Conservation (phyloP, 768 basidiomycete genomes). For the Russula lepida region DNA sequence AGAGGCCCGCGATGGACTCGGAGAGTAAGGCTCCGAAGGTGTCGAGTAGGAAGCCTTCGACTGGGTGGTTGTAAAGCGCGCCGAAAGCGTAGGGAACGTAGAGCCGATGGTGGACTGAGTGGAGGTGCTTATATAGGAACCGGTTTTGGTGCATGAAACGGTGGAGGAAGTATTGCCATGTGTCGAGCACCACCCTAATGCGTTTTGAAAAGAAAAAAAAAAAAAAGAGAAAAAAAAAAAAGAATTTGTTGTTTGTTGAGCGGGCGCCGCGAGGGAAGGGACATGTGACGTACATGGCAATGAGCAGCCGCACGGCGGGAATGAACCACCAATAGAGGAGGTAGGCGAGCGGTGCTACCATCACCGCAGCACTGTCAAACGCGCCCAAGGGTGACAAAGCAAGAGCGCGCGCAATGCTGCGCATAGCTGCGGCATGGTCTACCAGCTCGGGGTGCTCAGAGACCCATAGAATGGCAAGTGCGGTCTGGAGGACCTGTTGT, state of each 20-base stretch:
- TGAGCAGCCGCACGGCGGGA: constrained; percentile 60
- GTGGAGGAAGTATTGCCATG: constrained; percentile 97
- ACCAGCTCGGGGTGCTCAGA: constrained; percentile 30
- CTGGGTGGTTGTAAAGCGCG: constrained; percentile 92
- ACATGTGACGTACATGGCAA: constrained; percentile 68
- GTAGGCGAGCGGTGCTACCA: constrained; percentile 38
- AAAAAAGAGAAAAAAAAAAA: not conserved
- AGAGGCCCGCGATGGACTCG: constrained; percentile 58
- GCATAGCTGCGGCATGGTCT: constrained; percentile 25
- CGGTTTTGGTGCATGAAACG: constrained; percentile 86
- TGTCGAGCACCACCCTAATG: constrained; percentile 83
- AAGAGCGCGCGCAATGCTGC: not conserved
- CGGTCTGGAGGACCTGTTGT: constrained; percentile 82
- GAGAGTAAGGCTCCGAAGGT: constrained; percentile 72
- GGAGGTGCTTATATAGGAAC: constrained; percentile 84
- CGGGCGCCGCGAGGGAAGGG: too few relatives aligned
- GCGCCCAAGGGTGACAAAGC: constrained; percentile 18
- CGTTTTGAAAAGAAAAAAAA: not conserved
- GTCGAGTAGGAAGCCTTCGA: constrained; percentile 91
- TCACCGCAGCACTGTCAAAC: constrained; percentile 31
- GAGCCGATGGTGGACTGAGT: constrained; percentile 91
- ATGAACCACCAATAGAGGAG: constrained; percentile 91
- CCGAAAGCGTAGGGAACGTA: constrained; percentile 98
- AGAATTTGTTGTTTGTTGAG: too few relatives aligned
- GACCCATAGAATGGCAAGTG: constrained; percentile 62